Percentiles rank a stretch among this genome's conserved stretches.
These are phyloP conservation scores for Ustilago shanxiensis DNA, from an alignment of 1,284 basidiomycete genomes.

Conservation along the genomic window DNA sequence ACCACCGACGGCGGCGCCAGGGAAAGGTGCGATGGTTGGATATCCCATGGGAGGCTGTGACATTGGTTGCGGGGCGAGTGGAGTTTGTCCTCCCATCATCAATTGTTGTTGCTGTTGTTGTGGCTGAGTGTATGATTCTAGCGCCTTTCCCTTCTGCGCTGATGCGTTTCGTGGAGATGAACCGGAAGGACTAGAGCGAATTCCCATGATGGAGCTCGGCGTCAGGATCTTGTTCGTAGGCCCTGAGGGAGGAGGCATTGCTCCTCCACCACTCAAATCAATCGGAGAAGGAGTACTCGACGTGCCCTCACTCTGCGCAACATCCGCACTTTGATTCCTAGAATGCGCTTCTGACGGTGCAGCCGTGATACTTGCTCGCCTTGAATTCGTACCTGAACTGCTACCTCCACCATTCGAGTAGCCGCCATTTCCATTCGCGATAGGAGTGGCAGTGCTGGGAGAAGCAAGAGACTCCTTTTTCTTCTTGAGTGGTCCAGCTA, in stretches of 20 bases:
- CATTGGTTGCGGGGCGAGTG: background rate
- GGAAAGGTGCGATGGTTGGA: slow-evolving; percentile 41
- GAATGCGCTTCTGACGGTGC: slow-evolving; percentile 24
- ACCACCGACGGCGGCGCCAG: background rate
- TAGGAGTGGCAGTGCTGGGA: slow-evolving; percentile 26
- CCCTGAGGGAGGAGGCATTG: slow-evolving; percentile 53
- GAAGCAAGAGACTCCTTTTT: slow-evolving; percentile 43
- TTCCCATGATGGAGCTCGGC: slow-evolving; percentile 67
- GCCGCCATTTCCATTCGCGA: slow-evolving; percentile 21
- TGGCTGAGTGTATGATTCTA: slow-evolving; percentile 20
- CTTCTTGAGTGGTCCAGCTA: slow-evolving; percentile 42
- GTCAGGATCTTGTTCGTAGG: slow-evolving; percentile 60
- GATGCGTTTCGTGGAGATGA: slow-evolving; percentile 17
- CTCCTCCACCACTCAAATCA: slow-evolving; percentile 47
- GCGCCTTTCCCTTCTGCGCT: slow-evolving; percentile 31
- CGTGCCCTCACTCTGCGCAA: slow-evolving; percentile 58
- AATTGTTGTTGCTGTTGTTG: slow-evolving; percentile 30
- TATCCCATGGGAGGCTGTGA: slow-evolving; percentile 19
- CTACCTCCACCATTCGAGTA: slow-evolving; percentile 14
- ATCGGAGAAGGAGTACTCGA: slow-evolving; percentile 66
- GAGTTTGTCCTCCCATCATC: slow-evolving; percentile 18
- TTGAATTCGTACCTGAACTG: slow-evolving; percentile 26
- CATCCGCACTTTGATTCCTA: slow-evolving; percentile 53
- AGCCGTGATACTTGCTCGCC: slow-evolving; percentile 29
- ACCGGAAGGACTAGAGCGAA: slow-evolving; percentile 36